Base-by-base conservation (phyloP, 2,329 filamentous ascomycete genomes). In the Penicillium sp. region DNA sequence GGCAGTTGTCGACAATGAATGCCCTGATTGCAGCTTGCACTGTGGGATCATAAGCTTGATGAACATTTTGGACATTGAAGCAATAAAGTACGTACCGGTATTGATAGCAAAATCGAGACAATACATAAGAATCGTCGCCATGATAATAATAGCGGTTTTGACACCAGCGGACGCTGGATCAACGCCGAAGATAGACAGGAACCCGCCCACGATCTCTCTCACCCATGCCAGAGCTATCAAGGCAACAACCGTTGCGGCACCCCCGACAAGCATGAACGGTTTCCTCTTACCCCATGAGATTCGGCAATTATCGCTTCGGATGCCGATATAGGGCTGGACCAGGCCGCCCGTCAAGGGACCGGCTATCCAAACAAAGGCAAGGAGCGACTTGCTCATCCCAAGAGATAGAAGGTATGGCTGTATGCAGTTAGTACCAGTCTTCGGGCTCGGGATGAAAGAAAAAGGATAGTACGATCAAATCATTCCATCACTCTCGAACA, bases 31-130 rank as follows among this genome's bases (percentile, higher is more conserved):
- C 88, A 41, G 93, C 92, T 79, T 97, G 92, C 29, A 97, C 89
- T 80, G 56, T 50, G 56, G 5, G 12, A 41, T 12, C 2, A 43
- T 52, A 52, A 47, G 52, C 13, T n/a, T 16, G 31, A 16, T 9
- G 10, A 19, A 2, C 8, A 19, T 34, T n/a, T n/a, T n/a, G 16
- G 11, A 27, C 12, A 3, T 9, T 10, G 13, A 29, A n/a, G 22
- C 29, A 16, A 2, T 7, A 3, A n/a, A 11, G 9, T 8, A 43
- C 52, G 70, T 73, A 87, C 84, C 86, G 49, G 91, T 93, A 71
- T 97, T 97, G 74, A 97, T 93, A 62, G 91, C 84, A 69, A 97
- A 93, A 68, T 97, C 92, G 42, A 97, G 79, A 41, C 93, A 77
- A 70, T 95, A 97, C 61, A 97, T 87, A 73, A 90, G 86, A 27